Percentiles rank a stretch among this genome's conserved stretches.
Evolutionary conservation across 2,329 filamentous ascomycete species (phyloP).

Genomic region (Cytospora paraplurivora): DNA sequence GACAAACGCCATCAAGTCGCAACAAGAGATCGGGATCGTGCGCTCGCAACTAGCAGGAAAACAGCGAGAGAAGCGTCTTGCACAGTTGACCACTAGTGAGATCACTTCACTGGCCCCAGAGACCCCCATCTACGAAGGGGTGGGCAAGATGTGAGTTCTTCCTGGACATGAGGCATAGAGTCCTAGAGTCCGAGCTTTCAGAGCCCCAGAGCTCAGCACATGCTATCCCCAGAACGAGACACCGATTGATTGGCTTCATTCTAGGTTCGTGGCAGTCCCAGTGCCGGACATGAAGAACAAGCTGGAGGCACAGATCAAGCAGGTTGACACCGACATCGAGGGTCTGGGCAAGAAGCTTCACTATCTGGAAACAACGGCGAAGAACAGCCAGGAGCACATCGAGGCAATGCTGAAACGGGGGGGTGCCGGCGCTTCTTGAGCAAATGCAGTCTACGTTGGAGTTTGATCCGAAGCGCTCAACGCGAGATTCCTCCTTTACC

Average conservation of each 20-base stretch:
- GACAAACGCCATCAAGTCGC: constrained; percentile 80
- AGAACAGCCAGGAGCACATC: constrained; percentile 90
- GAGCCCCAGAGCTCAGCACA: constrained; percentile 15
- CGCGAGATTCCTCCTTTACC: constrained; percentile 3
- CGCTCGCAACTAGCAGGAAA: constrained; percentile 82
- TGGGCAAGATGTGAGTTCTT: constrained; percentile 85
- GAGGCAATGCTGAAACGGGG: constrained; percentile 77
- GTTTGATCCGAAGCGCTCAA: constrained; percentile 2
- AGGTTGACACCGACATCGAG: constrained; percentile 75
- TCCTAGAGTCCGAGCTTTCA: not conserved
- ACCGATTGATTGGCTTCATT: not conserved
- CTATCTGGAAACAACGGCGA: constrained; percentile 92
- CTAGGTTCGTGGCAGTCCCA: constrained; percentile 84
- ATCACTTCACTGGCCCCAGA: constrained; percentile 72
- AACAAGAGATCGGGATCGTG: constrained; percentile 88
- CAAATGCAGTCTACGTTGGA: not conserved
- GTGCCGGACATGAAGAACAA: constrained; percentile 74
- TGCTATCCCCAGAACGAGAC: constrained; percentile 6
- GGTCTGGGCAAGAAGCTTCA: constrained; percentile 85
- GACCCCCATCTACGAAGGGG: constrained; percentile 87
- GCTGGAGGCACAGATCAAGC: constrained; percentile 72
- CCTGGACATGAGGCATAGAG: not conserved
- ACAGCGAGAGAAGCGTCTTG: constrained; percentile 84
- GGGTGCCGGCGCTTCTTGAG: constrained; percentile 38
- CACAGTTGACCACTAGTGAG: constrained; percentile 85